Evolutionary conservation across 164 flowering plant genomes (phyloP).

Genomic region (Echeveria elegans): DNA sequence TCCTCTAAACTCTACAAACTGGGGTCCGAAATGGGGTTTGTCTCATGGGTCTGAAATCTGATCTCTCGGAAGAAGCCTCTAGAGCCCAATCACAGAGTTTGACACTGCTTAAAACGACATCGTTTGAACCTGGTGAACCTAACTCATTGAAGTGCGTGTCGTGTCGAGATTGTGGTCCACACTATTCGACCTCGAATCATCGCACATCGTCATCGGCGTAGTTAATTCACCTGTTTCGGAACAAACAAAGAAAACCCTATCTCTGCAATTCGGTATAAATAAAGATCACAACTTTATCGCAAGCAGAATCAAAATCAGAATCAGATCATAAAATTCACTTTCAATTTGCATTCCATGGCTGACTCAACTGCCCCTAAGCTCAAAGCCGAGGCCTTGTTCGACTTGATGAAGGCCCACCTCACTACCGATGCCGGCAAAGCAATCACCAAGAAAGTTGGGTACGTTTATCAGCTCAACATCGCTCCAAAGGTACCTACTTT

Average conservation of each 20-base stretch:
- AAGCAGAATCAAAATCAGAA: too few relatives aligned
- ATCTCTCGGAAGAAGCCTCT: neutral
- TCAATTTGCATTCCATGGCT: neutral
- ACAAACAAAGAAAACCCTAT: neutral
- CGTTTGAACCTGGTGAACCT: neutral
- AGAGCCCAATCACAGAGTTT: neutral
- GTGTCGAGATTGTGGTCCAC: neutral
- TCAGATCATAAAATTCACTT: neutral
- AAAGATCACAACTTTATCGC: neutral
- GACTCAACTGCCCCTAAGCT: slow-evolving; percentile 22
- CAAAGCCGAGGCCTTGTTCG: slow-evolving; percentile 68
- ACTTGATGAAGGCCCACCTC: slow-evolving; percentile 74
- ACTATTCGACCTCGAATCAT: too few relatives aligned
- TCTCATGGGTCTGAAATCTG: neutral
- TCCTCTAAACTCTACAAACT: neutral
- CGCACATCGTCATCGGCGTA: neutral
- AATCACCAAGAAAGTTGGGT: slow-evolving; percentile 60
- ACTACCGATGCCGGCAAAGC: slow-evolving; percentile 71
- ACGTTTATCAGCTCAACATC: slow-evolving; percentile 66
- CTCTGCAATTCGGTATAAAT: neutral
- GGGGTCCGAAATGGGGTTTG: neutral
- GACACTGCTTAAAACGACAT: neutral
- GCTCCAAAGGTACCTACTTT: slow-evolving; percentile 65
- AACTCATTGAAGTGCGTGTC: slow-evolving; percentile 6
- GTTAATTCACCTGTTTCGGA: neutral